Percentiles rank a stretch among this genome's conserved stretches.
Evolutionary conservation across 2,329 filamentous ascomycete species (phyloP).

Genomic region (Zopfia rhizophila): DNA sequence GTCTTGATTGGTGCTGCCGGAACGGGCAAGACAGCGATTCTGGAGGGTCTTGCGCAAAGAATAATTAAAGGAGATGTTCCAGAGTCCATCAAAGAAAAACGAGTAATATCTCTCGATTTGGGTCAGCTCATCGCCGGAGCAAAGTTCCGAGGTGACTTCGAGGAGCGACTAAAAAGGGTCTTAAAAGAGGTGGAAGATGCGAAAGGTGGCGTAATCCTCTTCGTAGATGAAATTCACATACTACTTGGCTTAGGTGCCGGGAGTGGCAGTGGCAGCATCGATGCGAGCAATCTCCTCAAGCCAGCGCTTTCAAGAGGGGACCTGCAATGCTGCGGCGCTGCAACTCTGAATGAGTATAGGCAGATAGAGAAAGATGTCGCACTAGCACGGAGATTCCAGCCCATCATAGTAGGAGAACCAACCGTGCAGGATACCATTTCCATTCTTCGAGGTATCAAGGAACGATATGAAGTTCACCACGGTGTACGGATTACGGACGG

Average conservation of each 20-base stretch:
- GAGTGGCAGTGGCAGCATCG: conserved; percentile 95
- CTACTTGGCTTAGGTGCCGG: conserved; percentile 92
- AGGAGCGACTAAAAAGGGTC: conserved; percentile 91
- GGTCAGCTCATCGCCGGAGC: conserved; percentile 94
- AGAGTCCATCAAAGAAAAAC: conserved; percentile 94
- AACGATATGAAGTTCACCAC: conserved; percentile 97
- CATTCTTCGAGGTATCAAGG: conserved; percentile 95
- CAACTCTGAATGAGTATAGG: conserved; percentile 91
- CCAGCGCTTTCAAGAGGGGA: conserved; percentile 93
- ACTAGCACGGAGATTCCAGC: conserved; percentile 90
- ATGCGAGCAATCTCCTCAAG: conserved; percentile 94
- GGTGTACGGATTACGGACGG: conserved; percentile 94
- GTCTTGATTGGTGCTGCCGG: conserved; percentile 92
- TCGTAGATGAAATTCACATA: conserved; percentile 94
- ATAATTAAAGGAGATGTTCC: conserved; percentile 94
- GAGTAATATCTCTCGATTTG: conserved; percentile 86
- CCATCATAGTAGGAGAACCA: conserved; percentile 92
- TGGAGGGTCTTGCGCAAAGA: conserved; percentile 88
- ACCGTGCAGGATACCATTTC: conserved; percentile 92
- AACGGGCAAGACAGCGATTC: conserved; percentile 92
- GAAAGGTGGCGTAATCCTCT: conserved; percentile 88
- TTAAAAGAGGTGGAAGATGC: conserved; percentile 91
- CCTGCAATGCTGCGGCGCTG: conserved; percentile 94
- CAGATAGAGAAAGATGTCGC: conserved; percentile 96
- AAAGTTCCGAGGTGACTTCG: conserved; percentile 95